Conservation (phyloP, 495 filamentous ascomycete species). For the Talaromyces ruber region DNA sequence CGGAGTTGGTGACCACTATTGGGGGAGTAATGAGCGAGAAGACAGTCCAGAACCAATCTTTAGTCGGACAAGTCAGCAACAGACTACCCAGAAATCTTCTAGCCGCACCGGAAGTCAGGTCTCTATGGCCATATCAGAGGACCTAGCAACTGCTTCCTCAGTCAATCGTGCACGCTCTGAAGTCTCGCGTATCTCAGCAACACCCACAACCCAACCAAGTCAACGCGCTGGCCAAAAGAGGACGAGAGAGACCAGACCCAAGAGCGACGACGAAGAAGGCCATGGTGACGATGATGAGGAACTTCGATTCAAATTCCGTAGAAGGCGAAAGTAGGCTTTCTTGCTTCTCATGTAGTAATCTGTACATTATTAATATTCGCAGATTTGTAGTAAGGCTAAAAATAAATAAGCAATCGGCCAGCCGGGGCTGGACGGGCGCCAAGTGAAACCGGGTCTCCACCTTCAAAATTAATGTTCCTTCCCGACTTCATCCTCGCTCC, state of each 20-base stretch:
- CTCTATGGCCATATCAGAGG: slow-evolving; percentile 3
- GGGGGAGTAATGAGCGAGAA: slow-evolving; percentile 37
- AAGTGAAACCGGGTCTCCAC: slow-evolving; percentile 2
- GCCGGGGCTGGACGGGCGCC: neutral
- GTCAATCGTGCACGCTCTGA: slow-evolving; percentile 6
- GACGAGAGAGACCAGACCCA: slow-evolving; percentile 18
- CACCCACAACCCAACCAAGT: slow-evolving; percentile 4
- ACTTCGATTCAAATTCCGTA: slow-evolving; percentile 50
- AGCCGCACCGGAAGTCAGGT: slow-evolving; percentile 16
- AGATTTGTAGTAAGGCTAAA: neutral
- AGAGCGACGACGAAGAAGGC: slow-evolving; percentile 15
- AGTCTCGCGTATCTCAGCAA: slow-evolving; percentile 2
- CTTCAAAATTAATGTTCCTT: neutral
- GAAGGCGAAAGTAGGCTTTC: slow-evolving; percentile 19
- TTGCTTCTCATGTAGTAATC: neutral
- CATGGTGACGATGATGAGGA: slow-evolving; percentile 44
- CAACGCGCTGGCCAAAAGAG: slow-evolving; percentile 30
- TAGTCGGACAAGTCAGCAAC: slow-evolving; percentile 12
- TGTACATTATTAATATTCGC: too few relatives aligned
- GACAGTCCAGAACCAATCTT: slow-evolving; percentile 13
- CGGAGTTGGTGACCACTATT: slow-evolving; percentile 80
- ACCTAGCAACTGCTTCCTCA: slow-evolving; percentile 7
- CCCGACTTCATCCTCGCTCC: neutral
- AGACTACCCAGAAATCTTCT: slow-evolving; percentile 6
- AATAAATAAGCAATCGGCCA: neutral